phyloP scores from a whole-genome alignment of 2,329 filamentous ascomycete genomes.

The Fusarium sp. region DNA sequence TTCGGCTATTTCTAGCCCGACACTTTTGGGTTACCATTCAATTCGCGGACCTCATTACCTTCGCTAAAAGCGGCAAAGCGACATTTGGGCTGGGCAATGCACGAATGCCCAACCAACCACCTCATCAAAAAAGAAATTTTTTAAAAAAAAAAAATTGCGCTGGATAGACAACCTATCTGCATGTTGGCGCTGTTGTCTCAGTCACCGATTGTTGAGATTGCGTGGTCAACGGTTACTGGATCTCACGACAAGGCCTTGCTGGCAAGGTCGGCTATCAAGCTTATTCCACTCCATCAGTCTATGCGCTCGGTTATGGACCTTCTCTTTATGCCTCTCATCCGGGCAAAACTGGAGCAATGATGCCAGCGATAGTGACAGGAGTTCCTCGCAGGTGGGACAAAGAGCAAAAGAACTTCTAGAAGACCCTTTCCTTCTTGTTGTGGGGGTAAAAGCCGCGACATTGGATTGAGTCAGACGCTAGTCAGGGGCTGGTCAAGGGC shows the following conservation, averaged over 20 bases:
- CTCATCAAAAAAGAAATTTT: conserved; percentile 9
- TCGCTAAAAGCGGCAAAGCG: conserved; percentile 21
- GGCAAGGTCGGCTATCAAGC: conserved; percentile 10
- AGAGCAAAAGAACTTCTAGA: conserved; percentile 31
- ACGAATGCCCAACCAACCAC: conserved; percentile 39
- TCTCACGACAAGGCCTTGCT: background rate
- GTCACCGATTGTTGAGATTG: conserved; percentile 4
- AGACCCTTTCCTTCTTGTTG: conserved; percentile 21
- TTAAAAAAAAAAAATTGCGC: background rate
- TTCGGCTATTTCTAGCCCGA: background rate
- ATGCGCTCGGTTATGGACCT: conserved; percentile 5
- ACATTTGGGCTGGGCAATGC: conserved; percentile 24
- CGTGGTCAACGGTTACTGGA: conserved; percentile 17
- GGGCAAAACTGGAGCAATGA: conserved; percentile 26
- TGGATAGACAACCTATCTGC: background rate
- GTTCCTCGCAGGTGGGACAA: conserved; percentile 11
- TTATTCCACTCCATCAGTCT: background rate
- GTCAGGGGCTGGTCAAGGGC: conserved; percentile 11
- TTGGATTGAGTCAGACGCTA: conserved; percentile 30
- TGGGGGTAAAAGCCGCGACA: conserved; percentile 11
- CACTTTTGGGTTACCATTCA: background rate
- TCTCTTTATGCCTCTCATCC: conserved; percentile 22
- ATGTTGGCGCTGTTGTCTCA: conserved; percentile 9
- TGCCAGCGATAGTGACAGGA: conserved; percentile 5
- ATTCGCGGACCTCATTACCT: conserved; percentile 2